Percentiles rank a stretch among this genome's conserved stretches.
phyloP scores from a whole-genome alignment of 164 flowering plant genomes.

The Chloranthus sessilifolius region DNA sequence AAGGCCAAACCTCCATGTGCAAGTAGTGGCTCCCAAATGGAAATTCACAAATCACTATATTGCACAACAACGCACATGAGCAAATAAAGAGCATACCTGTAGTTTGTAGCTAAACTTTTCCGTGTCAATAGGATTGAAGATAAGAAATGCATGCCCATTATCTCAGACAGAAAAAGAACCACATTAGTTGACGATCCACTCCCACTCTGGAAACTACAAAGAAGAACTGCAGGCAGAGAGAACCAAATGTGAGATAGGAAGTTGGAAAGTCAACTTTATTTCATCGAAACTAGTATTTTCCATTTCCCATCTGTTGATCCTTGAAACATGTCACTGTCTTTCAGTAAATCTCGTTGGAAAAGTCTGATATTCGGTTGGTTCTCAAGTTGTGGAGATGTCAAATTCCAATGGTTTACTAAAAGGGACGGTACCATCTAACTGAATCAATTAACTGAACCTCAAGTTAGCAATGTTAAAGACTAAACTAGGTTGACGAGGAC shows the following conservation, averaged over 20 bases:
- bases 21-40: too few species aligned
- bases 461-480: too few species aligned
- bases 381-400: background rate
- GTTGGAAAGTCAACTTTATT: background rate
- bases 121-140: conserved; percentile 95
- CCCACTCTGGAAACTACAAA: conserved; percentile 98
- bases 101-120: conserved; percentile 88
- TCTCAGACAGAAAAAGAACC: conserved; percentile 90
- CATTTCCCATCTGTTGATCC: background rate
- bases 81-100: conserved; percentile 49
- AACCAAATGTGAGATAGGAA: background rate
- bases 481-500: too few species aligned
- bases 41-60: too few species aligned
- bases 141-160: conserved; percentile 97
- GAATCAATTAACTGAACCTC: too few species aligned
- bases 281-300: background rate
- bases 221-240: conserved; percentile 67
- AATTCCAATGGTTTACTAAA: too few species aligned
- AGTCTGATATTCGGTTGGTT: background rate
- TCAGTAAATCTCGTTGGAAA: background rate
- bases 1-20: too few species aligned
- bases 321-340: background rate
- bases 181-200: conserved; percentile 97
- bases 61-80: background rate
- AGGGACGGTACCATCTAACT: too few species aligned